These are phyloP conservation scores for Blastobotrys petasosporus DNA, from an alignment of 1,139 yeast species.

Conservation along the genomic window DNA sequence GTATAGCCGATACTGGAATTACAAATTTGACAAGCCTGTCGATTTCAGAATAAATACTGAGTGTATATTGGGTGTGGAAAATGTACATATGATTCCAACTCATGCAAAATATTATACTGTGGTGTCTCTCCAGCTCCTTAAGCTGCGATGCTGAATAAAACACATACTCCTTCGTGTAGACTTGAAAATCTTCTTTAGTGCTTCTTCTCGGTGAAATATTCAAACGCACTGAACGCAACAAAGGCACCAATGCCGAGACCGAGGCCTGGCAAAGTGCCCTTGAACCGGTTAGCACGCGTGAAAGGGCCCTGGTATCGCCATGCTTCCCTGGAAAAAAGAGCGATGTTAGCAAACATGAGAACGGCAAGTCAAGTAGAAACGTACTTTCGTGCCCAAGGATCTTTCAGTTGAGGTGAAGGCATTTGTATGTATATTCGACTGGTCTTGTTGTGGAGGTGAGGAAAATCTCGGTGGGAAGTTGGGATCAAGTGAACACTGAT, in stretches of 20 bases:
- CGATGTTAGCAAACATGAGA: conserved; percentile 3
- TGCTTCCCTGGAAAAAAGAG: conserved; percentile 54
- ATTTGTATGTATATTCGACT: too few species aligned
- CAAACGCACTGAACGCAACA: conserved; percentile 57
- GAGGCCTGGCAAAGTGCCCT: conserved; percentile 75
- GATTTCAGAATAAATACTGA: too few species aligned
- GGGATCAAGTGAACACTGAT: background rate
- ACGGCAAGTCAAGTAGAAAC: conserved; percentile 18
- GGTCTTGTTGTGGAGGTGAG: background rate
- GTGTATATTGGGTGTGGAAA: too few species aligned
- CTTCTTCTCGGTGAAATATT: conserved; percentile 31
- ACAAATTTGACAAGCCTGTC: too few species aligned
- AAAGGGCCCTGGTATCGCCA: conserved; percentile 88
- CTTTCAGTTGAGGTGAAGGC: conserved; percentile 23
- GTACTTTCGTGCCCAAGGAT: conserved; percentile 46
- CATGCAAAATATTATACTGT: too few species aligned
- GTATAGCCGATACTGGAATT: too few species aligned
- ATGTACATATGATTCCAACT: too few species aligned
- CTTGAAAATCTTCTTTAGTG: too few species aligned
- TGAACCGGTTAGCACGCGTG: conserved; percentile 63
- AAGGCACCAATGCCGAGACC: conserved; percentile 79
- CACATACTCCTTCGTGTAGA: too few species aligned
- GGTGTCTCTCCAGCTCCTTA: too few species aligned
- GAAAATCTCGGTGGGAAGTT: background rate
- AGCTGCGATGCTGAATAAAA: too few species aligned